Base-by-base conservation (phyloP, 441 rosid genomes). In the Populus hybrid region DNA sequence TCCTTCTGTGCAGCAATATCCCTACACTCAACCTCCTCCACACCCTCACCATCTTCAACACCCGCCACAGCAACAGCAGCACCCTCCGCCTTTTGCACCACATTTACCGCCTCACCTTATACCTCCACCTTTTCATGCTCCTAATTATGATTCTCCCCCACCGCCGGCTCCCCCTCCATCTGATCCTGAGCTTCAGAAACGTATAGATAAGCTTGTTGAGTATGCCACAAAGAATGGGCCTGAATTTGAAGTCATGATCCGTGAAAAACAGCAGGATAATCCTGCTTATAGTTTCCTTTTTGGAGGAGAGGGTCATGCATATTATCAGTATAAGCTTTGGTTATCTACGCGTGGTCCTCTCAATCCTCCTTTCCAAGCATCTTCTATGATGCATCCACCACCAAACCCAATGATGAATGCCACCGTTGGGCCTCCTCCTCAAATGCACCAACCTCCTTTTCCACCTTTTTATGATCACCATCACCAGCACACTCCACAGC, bases 211-310 rank as follows among this genome's bases (percentile, higher is more conserved):
- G 82, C 98, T 94, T 79, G 93, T 92, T 73, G 97, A 94, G 90
- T 96, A 96, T 83, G 83, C 92, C n/a, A 85, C 88, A 20, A 96
- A 94, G 88, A 96, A 94, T 68, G 99, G 99, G 69, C 98, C 97
- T 0, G 98, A 96, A 84, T 96, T 96, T 79, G 99, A 96, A 85
- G 92, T 89, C 81, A 91, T 94, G 98, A 90, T 96, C 82, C 93
- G 98, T 3, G 95, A 91, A 78, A 96, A 94, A 79, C 98, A 96
- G 84, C 90, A 93, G 84, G 97, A 94, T 78, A 94, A 96, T 78
- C 98, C 98, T 82, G 98, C 90, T 63, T 96, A 93, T 76, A 81
- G 86, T 76, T 96, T 96, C 79, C 88, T 96, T 3, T 93, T 96
- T 86, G 98, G 98, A 3, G 98, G 99, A 50, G 98, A 96, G 70